These are phyloP conservation scores for Cryphonectria radicalis DNA, from an alignment of 2,329 filamentous ascomycete species.

Conservation along the genomic window DNA sequence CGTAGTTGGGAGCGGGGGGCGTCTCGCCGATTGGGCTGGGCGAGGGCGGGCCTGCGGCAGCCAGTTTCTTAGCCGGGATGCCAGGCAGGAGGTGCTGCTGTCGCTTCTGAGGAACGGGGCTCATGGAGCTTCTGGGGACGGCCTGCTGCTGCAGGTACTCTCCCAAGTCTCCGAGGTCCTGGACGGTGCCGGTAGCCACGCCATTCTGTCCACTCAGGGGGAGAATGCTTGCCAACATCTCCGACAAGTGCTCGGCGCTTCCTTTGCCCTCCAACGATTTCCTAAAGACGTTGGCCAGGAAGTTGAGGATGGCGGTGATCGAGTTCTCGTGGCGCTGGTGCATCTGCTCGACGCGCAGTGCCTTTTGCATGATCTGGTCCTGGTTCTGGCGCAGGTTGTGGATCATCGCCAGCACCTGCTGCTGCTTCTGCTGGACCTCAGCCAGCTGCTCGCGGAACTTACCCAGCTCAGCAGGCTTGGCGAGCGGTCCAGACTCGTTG, in stretches of 20 bases:
- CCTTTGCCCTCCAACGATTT: constrained; percentile 87
- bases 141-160: constrained; percentile 59
- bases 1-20: constrained; percentile 20
- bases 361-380: constrained; percentile 84
- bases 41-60: constrained; percentile 34
- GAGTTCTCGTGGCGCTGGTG: constrained; percentile 98
- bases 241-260: constrained; percentile 75
- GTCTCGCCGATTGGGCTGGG: constrained; percentile 33
- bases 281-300: constrained; percentile 94
- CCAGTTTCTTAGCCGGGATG: constrained; percentile 48
- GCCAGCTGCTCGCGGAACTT: constrained; percentile 79
- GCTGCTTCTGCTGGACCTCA: constrained; percentile 83
- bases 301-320: constrained; percentile 97
- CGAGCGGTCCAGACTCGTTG: constrained; percentile 52
- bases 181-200: constrained; percentile 60
- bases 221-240: constrained; percentile 80
- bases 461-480: constrained; percentile 71
- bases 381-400: constrained; percentile 82
- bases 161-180: constrained; percentile 65
- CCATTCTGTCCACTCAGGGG: constrained; percentile 50
- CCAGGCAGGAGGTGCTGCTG: constrained; percentile 59
- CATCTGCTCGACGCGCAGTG: constrained; percentile 84
- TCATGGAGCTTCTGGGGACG: constrained; percentile 43
- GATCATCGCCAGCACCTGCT: constrained; percentile 82
- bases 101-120: constrained; percentile 50